Base-by-base conservation (phyloP, 2,329 filamentous ascomycete genomes). In the Teratosphaeria nubilosa region DNA sequence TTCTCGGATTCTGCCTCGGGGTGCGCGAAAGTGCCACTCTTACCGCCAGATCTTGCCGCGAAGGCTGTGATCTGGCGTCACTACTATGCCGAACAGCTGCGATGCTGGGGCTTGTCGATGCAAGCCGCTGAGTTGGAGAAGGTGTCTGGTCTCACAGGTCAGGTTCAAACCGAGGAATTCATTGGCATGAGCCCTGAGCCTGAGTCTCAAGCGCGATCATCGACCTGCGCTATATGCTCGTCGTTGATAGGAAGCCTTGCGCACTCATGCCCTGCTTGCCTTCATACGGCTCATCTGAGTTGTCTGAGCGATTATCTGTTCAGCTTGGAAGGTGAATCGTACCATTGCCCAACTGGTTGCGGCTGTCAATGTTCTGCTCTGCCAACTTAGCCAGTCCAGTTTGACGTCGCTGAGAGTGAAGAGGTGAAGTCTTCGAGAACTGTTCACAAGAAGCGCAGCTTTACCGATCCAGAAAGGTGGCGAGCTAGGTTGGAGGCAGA, bases 61-160 rank as follows among this genome's bases (percentile, higher is more conserved):
- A 72, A 80, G 51, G 81, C 80, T 63, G 72, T 70, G 6, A 73
- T 77, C 1, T 86, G 84, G 72, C 77, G 82, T 50, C 71, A 75
- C 55, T 74, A 78, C 51, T 86, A 86, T 68, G 81, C 83, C 3
- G 73, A 83, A 53, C 73, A 83, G 57, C 74, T 86, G 4, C 78
- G 78, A n/a, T 77, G 79, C 9, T 86, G 83, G 83, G 77, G 77
- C 13, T 63, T 86, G 11, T 72, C 77, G 13, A 75, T 81, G 24
- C 74, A 80, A 62, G 76, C 78, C 54, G 78, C 79, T 14, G 83
- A 86, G 67, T 73, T 86, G 1, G 73, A 84, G 27, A 84, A 84
- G 63, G 80, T 81, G 58, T 78, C 80, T 54, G 75, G 75, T 0
- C 65, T 76, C 5, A 68, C 72, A 51, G 10, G 69, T 71, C 1